Base-by-base conservation (phyloP, 2,329 filamentous ascomycete genomes). In the Chaetomium strumarium region DNA sequence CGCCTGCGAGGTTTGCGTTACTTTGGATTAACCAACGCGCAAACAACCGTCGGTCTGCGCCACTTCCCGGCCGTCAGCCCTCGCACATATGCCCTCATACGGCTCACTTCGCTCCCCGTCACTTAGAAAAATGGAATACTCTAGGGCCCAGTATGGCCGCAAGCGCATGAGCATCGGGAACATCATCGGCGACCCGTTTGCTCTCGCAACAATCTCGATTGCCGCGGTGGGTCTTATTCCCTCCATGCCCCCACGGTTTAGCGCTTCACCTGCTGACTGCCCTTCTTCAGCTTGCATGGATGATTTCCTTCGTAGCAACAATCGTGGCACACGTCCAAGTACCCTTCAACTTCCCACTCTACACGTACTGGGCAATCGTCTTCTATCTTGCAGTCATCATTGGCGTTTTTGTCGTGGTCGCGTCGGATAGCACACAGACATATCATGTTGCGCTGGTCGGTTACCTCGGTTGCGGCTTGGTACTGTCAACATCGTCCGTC, bases 181-280 rank as follows among this genome's bases (percentile, higher is more conserved):
- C 72, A 90, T 99, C 63, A 79, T 96, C 56, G 93, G 93, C 64
- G 92, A 99, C 72, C 93, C 93, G 6, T 97, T 99, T 71, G 91
- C 92, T 55, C 80, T 99, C 55, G 90, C 91, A 51, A 97, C 93
- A 34, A 83, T 95, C 59, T 96, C 92, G 53, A 96, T 97, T 69
- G 83, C 87, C 58, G 78, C 88, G 67, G 92, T 96, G 82, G 70
- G 90, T 80, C 11, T 46, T 4, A 10, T 12, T 14, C 33, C 37
- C 14, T 30, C 11, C 4, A 10, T 37, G 7, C 13, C n/a, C 14
- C 14, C 14, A 13, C 13, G n/a, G 30, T n/a, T 13, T 24, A 24
- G 29, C 46, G 37, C 14, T 13, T n/a, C 29, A 16, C 11, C n/a
- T 40, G 43, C 55, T 60, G 47, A 58, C 46, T 38, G 49, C 20